A percentile compares a stretch with the other conserved stretches of the same genome.
Conservation (phyloP, 164 flowering plant species). For the Magnolia changhungtana region DNA sequence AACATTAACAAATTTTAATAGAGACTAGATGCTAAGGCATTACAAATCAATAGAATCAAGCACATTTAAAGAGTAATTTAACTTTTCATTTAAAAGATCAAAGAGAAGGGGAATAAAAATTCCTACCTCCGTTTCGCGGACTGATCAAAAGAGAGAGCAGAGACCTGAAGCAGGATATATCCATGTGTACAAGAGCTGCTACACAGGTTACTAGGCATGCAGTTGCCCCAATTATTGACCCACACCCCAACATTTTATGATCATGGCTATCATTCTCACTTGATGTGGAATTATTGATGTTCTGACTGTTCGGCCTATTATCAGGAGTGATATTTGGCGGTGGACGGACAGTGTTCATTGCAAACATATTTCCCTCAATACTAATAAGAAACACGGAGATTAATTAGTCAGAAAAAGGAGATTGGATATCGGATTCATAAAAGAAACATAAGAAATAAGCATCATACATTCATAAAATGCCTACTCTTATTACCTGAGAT, state of each 20-base stretch:
- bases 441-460: no score
- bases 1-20: neutral
- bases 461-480: no score
- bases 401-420: no score
- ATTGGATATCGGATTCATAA: neutral
- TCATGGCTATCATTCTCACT: constrained; percentile 27
- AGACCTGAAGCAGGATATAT: constrained; percentile 32
- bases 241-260: constrained; percentile 33
- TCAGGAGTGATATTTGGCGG: constrained; percentile 45
- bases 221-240: constrained; percentile 40
- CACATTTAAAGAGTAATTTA: no score
- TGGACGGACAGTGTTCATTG: constrained; percentile 34
- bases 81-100: neutral
- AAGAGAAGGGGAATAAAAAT: neutral
- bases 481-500: no score
- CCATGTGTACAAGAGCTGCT: constrained; percentile 32
- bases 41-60: no score
- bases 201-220: constrained; percentile 42
- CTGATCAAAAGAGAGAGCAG: constrained; percentile 34
- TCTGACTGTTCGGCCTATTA: constrained; percentile 29
- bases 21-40: no score
- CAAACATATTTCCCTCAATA: constrained; percentile 65
- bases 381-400: constrained; percentile 25
- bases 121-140: constrained; percentile 36
- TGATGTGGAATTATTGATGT: constrained; percentile 23